Evolutionary conservation across 192 early-diverging fungal species (phyloP), one percentile per base, ranked within the genome.

Genomic region (Thamnidium elegans): DNA sequence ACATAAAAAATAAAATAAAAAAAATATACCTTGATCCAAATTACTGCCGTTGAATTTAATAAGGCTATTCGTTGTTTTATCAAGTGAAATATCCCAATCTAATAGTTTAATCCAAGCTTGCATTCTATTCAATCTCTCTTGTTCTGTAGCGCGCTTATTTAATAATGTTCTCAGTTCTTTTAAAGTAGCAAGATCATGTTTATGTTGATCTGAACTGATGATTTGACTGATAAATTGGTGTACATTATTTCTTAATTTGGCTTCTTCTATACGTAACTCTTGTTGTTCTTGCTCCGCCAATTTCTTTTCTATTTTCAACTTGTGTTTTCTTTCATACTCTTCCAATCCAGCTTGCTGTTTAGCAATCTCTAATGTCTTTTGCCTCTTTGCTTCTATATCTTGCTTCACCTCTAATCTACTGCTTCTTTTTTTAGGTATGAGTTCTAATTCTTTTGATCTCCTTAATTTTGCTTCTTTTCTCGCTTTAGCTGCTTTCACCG

Each of bases 391-490:
- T 8, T 59, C 11, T 59, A 44, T 36, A 45, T 59, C 58, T 58
- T 43, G 32, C 19, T 59, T 59, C 21, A 45, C 43, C 43, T 59
- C 58, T 26, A 59, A 26, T 59, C 58, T 43, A 44, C 58, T 59
- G 15, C 58, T 59, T 59, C 43, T 44, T 4, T 59, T 59, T 59
- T 23, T 59, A 10, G 58, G 58, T 23, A 59, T 39, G 7, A 59
- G 58, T 8, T 59, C 58, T 13, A 59, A 21, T 59, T 59, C 58
- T 23, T 59, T 44, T 30, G 43, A 11, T 11, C 19, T 43, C 39
- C 23, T 59, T 23, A 59, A 3, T 45, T 45, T 59, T 3, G 58
- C 58, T 45, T 59, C 58, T 4, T 59, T 45, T 59, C 43, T 59
- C 23, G 36, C 7, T 1, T 36, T 31, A 7, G 20, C 4, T 59